Base-by-base conservation (phyloP, 2,329 filamentous ascomycete genomes). In the Sclerotinia minor region DNA sequence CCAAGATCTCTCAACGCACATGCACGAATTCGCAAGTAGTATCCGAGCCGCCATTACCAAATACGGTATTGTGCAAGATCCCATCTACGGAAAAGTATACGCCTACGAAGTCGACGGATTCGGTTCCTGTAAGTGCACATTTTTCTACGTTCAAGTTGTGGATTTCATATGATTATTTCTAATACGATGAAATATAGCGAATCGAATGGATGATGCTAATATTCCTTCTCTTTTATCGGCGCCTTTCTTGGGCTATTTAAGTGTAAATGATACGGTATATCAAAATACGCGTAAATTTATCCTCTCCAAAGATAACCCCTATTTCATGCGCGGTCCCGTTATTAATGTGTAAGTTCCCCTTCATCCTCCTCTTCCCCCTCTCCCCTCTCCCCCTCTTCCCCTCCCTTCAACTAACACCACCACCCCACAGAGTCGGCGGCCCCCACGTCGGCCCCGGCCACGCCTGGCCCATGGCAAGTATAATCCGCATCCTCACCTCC, bases 251-350 rank as follows among this genome's bases (percentile, higher is more conserved):
- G 85, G 87, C 11, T 91, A 87, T 71, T 76, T 87, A 0, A 79
- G 83, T 15, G 78, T 81, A 32, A 81, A 85, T 38, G 86, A 94
- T 72, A 72, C 83, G 6, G 82, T 90, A 1, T 96, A 96, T 77
- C 85, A 89, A 75, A 92, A 91, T 76, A 96, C 92, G 0, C 85
- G 93, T 67, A 84, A 84, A 67, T 94, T 94, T 84, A 87, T 95
- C 68, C 84, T 96, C 29, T 86, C 86, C 68, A 85, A 86, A 66
- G 86, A 87, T 0, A 96, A 97, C 74, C 92, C 92, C 0, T 96
- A 95, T 78, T 96, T 85, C 73, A 81, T 84, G 79, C 80, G 79
- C 26, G 76, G 76, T 0, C 75, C 75, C 2, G 73, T 76, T 0
- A 90, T 95, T 74, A 86, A 85, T 5, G 75, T 73, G 70, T 73